A percentile compares a stretch with the other conserved stretches of the same genome.
Conservation (phyloP, 306 rosid genomes). For the Begonia fuchsioides region DNA sequence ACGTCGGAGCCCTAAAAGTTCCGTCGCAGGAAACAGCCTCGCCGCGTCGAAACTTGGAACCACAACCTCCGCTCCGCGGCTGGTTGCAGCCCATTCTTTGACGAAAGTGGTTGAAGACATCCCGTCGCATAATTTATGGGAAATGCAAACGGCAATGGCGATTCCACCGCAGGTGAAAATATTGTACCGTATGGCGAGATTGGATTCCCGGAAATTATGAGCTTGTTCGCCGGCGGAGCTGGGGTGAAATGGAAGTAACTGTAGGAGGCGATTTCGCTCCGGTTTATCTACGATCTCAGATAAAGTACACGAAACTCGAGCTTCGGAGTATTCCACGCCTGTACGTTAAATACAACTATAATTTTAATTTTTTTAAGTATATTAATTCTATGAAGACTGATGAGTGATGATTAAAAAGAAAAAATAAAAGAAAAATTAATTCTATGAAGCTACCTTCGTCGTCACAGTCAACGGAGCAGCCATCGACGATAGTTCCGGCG, state of each 20-base stretch:
- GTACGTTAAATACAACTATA: too few relatives aligned
- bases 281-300: constrained; percentile 3
- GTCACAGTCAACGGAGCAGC: constrained; percentile 13
- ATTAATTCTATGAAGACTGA: too few relatives aligned
- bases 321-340: constrained; percentile 10
- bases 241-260: constrained; percentile 1
- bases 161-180: constrained; percentile 11
- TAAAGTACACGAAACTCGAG: constrained; percentile 1
- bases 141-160: constrained; percentile 3
- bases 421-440: too few relatives aligned
- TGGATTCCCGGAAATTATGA: background rate
- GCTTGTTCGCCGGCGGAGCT: background rate
- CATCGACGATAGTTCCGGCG: constrained; percentile 11
- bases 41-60: constrained; percentile 5
- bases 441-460: constrained; percentile 11
- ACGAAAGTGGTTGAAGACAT: background rate
- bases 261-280: background rate
- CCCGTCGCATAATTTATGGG: constrained; percentile 14
- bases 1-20: background rate
- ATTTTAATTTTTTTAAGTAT: too few relatives aligned
- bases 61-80: background rate
- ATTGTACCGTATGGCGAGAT: constrained; percentile 1
- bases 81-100: constrained; percentile 7
- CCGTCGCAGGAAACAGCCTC: constrained; percentile 15
- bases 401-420: too few relatives aligned